Conservation (phyloP, 805 yeast species). For the Pichia eremophila region DNA sequence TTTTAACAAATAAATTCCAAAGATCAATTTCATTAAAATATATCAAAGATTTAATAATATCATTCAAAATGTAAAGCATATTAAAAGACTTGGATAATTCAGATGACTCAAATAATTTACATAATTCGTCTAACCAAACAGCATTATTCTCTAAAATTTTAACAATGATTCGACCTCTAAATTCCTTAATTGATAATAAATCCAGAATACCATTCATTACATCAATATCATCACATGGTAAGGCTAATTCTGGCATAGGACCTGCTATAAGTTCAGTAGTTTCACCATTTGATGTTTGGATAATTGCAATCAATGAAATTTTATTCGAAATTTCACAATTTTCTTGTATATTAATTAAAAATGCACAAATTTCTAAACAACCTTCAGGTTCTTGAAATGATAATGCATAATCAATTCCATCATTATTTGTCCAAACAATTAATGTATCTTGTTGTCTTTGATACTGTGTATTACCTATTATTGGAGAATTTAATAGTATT, state of each 20-base stretch:
- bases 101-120: constrained; percentile 42
- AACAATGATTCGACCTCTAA: constrained; percentile 42
- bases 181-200: constrained; percentile 25
- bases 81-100: constrained; percentile 45
- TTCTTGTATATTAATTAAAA: constrained; percentile 60
- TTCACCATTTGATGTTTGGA: constrained; percentile 37
- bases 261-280: constrained; percentile 73
- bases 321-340: constrained; percentile 44
- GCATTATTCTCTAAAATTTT: constrained; percentile 43
- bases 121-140: constrained; percentile 35
- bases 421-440: constrained; percentile 83
- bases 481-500: constrained; percentile 49
- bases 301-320: constrained; percentile 66
- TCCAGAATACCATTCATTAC: constrained; percentile 48
- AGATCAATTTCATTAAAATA: constrained; percentile 62
- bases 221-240: constrained; percentile 33
- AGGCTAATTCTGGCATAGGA: constrained; percentile 61
- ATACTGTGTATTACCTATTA: constrained; percentile 73
- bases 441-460: constrained; percentile 92
- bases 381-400: constrained; percentile 91
- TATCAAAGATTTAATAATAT: constrained; percentile 60
- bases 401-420: constrained; percentile 70
- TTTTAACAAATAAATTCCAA: constrained; percentile 42
- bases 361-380: constrained; percentile 75
- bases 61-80: constrained; percentile 58